Conservation (phyloP, 106 monocot species). For the Allium sativum region DNA sequence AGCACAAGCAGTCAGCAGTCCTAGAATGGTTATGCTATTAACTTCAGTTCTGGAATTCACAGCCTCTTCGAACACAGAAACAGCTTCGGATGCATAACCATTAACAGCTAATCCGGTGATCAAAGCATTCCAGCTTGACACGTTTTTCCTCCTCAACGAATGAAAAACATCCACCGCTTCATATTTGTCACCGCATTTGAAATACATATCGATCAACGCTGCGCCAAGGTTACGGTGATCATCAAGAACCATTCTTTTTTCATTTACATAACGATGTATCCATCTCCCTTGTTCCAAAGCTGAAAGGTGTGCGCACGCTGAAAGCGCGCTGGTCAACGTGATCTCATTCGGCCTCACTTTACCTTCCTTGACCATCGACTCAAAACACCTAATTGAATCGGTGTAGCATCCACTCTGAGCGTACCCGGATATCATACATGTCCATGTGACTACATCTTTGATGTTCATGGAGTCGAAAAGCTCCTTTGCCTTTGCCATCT, state of each 20-base stretch:
- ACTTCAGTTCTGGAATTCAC: conserved; percentile 25
- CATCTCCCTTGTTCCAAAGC: conserved; percentile 61
- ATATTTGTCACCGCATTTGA: conserved; percentile 52
- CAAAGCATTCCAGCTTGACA: conserved; percentile 85
- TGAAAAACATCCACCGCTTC: conserved; percentile 34
- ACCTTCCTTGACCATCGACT: conserved; percentile 30
- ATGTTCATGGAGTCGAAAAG: conserved; percentile 54
- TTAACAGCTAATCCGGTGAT: conserved; percentile 59
- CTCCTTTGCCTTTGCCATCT: conserved; percentile 12
- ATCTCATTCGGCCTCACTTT: conserved; percentile 54
- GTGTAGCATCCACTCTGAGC: conserved; percentile 13
- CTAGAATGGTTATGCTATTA: conserved; percentile 54
- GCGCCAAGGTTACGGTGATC: conserved; percentile 62
- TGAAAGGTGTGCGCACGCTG: conserved; percentile 64
- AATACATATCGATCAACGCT: conserved; percentile 78
- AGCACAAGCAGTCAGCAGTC: conserved; percentile 50
- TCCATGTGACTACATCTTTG: conserved; percentile 85
- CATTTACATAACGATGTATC: conserved; percentile 59
- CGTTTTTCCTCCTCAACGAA: conserved; percentile 27
- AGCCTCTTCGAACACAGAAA: conserved; percentile 47
- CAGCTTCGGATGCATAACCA: conserved; percentile 30
- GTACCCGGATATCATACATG: conserved; percentile 66
- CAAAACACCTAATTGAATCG: conserved; percentile 51
- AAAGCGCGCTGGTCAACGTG: conserved; percentile 61
- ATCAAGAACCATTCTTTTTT: conserved; percentile 38